A percentile compares a stretch with the other conserved stretches of the same genome.
Conservation (phyloP, 805 yeast species). For the Jamesozyma lodderae region DNA sequence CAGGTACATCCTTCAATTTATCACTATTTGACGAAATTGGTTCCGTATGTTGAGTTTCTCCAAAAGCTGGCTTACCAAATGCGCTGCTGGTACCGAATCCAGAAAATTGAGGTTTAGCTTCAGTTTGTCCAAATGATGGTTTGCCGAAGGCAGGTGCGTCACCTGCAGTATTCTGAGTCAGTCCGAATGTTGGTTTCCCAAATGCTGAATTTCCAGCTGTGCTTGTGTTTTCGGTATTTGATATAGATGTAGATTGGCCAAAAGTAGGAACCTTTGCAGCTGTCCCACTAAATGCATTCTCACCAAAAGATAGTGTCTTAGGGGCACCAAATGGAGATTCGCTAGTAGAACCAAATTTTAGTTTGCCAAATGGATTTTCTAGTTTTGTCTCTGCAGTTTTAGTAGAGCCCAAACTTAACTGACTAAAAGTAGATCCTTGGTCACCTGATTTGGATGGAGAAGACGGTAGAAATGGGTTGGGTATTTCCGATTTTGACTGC, state of each 20-base stretch:
- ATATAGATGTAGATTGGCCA: no score
- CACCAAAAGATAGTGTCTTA: background rate
- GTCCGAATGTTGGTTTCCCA: background rate
- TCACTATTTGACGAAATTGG: no score
- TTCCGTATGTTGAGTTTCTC: no score
- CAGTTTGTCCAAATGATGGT: constrained; percentile 22
- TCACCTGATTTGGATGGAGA: no score
- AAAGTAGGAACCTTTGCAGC: background rate
- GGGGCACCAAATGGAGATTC: background rate
- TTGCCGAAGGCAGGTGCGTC: background rate
- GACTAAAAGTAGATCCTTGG: background rate
- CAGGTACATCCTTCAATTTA: no score
- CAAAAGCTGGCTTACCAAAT: constrained; percentile 9
- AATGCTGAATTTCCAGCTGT: constrained; percentile 8
- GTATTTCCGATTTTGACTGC: no score
- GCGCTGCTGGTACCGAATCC: background rate
- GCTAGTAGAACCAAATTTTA: background rate
- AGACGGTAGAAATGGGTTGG: no score
- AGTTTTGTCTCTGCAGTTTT: constrained; percentile 6
- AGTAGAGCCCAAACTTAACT: background rate
- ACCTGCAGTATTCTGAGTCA: background rate
- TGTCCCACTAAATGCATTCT: background rate
- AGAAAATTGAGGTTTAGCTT: constrained; percentile 6
- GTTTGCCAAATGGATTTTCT: background rate
- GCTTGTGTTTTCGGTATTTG: background rate